Conservation (phyloP, 1,284 basidiomycete species). For the Papiliotrema terrestris region DNA sequence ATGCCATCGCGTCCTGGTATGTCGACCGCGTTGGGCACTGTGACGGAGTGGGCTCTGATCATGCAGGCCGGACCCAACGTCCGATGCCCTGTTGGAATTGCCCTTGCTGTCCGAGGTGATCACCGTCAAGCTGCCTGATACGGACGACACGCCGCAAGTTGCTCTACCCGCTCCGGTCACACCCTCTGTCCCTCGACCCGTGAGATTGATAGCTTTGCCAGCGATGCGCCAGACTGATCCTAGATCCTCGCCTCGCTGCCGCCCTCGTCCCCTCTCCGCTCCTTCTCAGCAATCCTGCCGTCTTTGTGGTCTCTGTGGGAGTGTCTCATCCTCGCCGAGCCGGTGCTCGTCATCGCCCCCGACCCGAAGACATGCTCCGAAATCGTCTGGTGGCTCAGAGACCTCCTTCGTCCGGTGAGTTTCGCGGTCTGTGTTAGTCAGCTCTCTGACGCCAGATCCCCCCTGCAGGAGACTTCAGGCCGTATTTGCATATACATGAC, state of each 20-base stretch:
- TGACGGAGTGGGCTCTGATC: neutral
- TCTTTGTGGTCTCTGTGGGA: constrained; percentile 95
- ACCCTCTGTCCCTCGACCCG: constrained; percentile 8
- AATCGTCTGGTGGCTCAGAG: constrained; percentile 84
- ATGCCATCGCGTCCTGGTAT: constrained; percentile 81
- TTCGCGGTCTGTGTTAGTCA: constrained; percentile 1
- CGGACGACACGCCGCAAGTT: constrained; percentile 65
- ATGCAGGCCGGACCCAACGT: constrained; percentile 62
- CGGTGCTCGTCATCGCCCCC: constrained; percentile 76
- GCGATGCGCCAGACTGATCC: neutral
- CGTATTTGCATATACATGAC: constrained; percentile 95
- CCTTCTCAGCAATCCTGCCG: constrained; percentile 70
- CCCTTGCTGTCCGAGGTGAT: constrained; percentile 76
- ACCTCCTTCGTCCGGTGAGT: constrained; percentile 76
- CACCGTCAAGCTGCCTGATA: constrained; percentile 66
- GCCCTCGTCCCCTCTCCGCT: constrained; percentile 63
- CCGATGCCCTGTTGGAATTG: constrained; percentile 65
- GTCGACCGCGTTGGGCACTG: constrained; percentile 24
- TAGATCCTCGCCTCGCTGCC: constrained; percentile 77
- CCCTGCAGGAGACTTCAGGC: constrained; percentile 77
- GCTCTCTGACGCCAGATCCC: constrained; percentile 60
- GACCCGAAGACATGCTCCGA: constrained; percentile 74
- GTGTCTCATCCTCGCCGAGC: constrained; percentile 80
- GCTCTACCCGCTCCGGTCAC: constrained; percentile 8
- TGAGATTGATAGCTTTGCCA: neutral